These are phyloP conservation scores for Grigorovia humatica DNA, from an alignment of 805 yeast species.

Conservation along the genomic window DNA sequence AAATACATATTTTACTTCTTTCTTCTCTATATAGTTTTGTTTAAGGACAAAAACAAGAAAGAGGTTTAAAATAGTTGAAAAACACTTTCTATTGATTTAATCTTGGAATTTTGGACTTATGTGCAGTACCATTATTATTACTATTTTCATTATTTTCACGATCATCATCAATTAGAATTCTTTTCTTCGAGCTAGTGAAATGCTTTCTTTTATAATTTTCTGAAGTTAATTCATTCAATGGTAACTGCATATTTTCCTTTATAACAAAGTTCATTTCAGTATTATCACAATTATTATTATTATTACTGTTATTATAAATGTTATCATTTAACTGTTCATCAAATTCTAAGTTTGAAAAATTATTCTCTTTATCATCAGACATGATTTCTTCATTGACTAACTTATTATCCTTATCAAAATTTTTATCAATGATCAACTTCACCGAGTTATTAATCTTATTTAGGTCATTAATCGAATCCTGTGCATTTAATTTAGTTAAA, in stretches of 20 bases:
- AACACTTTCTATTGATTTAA: neutral
- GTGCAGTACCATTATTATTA: neutral
- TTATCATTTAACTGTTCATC: neutral
- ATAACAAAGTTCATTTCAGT: neutral
- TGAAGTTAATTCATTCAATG: neutral
- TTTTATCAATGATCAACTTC: conserved; percentile 7
- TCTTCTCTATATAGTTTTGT: too few relatives aligned
- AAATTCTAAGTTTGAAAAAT: neutral
- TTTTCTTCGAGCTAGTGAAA: conserved; percentile 1
- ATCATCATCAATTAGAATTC: neutral
- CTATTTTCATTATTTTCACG: neutral
- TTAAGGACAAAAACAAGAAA: too few relatives aligned
- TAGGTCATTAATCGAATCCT: conserved; percentile 5
- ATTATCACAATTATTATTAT: neutral
- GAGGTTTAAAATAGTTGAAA: too few relatives aligned
- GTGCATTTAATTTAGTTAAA: conserved; percentile 3
- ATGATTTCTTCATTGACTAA: too few relatives aligned
- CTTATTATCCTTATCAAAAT: neutral
- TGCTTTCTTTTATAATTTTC: neutral
- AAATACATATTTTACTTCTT: too few relatives aligned
- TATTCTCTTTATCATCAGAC: neutral
- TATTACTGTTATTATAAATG: neutral
- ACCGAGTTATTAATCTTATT: conserved; percentile 7
- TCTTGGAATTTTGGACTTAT: conserved; percentile 2
- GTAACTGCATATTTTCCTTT: neutral